Evolutionary conservation across 495 filamentous ascomycete genomes (phyloP).

Genomic region (Physcia stellaris): DNA sequence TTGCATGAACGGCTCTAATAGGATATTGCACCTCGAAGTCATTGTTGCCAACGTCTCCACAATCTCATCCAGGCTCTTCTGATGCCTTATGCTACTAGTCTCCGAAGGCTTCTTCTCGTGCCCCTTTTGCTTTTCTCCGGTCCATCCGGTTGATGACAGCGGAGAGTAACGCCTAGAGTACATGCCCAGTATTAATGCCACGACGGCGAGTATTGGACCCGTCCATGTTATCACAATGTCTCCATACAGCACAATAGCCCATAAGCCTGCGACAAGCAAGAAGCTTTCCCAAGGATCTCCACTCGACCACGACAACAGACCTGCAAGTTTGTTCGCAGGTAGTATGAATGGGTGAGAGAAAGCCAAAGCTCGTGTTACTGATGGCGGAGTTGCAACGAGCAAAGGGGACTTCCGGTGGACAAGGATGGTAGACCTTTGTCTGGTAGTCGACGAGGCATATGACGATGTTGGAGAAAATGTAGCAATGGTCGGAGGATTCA

Average conservation of each 20-base stretch:
- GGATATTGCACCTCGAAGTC: constrained; percentile 77
- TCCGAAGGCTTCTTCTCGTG: constrained; percentile 42
- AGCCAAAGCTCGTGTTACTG: constrained; percentile 80
- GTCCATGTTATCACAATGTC: constrained; percentile 64
- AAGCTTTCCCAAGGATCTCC: constrained; percentile 96
- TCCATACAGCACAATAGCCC: constrained; percentile 74
- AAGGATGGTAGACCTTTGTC: constrained; percentile 75
- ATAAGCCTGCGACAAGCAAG: constrained; percentile 69
- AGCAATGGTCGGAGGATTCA: constrained; percentile 60
- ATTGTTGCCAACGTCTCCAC: constrained; percentile 82
- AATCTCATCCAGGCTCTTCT: constrained; percentile 89
- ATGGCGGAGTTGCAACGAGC: constrained; percentile 82
- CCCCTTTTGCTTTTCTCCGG: constrained; percentile 39
- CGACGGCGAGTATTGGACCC: constrained; percentile 71
- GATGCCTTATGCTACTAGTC: constrained; percentile 48
- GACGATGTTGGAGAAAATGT: constrained; percentile 74
- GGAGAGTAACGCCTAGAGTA: constrained; percentile 83
- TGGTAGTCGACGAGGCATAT: constrained; percentile 51
- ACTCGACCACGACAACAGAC: constrained; percentile 84
- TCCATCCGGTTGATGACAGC: constrained; percentile 71
- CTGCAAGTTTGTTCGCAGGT: constrained; percentile 68
- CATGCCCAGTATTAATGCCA: constrained; percentile 77
- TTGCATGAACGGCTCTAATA: constrained; percentile 75
- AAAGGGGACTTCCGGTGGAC: constrained; percentile 95
- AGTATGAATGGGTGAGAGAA: constrained; percentile 90